These are phyloP conservation scores for Monilinia fructicola DNA, from an alignment of 2,329 filamentous ascomycete species.

Conservation along the genomic window DNA sequence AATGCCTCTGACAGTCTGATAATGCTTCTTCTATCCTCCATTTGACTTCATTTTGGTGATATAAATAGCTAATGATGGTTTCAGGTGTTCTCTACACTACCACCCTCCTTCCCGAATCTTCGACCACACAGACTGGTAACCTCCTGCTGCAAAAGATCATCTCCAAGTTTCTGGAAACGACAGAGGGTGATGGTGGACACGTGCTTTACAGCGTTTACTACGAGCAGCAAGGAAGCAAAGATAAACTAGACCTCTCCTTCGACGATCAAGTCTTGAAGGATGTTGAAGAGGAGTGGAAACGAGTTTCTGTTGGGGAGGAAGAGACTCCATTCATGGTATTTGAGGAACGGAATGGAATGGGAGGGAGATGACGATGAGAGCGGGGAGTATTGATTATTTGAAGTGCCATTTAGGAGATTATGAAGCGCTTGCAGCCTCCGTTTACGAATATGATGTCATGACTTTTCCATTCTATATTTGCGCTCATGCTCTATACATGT, in stretches of 20 bases:
- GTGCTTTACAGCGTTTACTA: slow-evolving; percentile 56
- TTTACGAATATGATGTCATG: slow-evolving; percentile 16
- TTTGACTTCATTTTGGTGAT: slow-evolving; percentile 22
- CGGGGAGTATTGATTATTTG: slow-evolving; percentile 33
- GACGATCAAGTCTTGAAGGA: slow-evolving; percentile 67
- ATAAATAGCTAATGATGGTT: slow-evolving; percentile 29
- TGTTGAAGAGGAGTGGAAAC: slow-evolving; percentile 71
- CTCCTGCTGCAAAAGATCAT: slow-evolving; percentile 21
- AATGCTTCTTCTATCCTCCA: slow-evolving; percentile 42
- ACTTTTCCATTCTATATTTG: not conserved
- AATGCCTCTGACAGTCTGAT: slow-evolving; percentile 89
- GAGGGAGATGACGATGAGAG: slow-evolving; percentile 57
- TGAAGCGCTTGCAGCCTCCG: slow-evolving; percentile 6
- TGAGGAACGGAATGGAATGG: slow-evolving; percentile 65
- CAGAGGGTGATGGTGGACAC: slow-evolving; percentile 37
- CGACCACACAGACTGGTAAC: slow-evolving; percentile 30
- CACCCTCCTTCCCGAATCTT: slow-evolving; percentile 26
- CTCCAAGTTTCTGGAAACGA: slow-evolving; percentile 38
- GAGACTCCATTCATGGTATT: slow-evolving; percentile 69
- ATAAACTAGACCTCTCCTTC: slow-evolving; percentile 66
- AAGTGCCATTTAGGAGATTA: not conserved
- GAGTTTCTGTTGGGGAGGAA: slow-evolving; percentile 44
- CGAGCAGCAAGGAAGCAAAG: slow-evolving; percentile 48
- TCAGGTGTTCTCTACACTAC: slow-evolving; percentile 42
- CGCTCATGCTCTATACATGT: not conserved